Evolutionary conservation across 1,284 basidiomycete species (phyloP).

Genomic region (Anthracocystis setariae): DNA sequence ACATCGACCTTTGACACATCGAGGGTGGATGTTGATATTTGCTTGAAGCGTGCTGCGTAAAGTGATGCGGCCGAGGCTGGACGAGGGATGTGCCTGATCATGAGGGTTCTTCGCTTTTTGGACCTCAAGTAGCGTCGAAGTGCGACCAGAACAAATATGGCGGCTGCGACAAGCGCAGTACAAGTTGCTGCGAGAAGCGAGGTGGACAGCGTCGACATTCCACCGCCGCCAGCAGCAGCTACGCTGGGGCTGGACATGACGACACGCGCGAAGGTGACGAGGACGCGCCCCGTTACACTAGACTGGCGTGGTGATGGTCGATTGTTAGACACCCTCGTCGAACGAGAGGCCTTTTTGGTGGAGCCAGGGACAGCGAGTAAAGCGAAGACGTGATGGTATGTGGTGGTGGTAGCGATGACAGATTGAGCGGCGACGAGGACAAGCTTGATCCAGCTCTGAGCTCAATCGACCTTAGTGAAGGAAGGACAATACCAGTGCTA

Average conservation of each 20-base stretch:
- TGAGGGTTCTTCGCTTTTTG: slow-evolving; percentile 22
- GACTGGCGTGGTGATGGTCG: slow-evolving; percentile 1
- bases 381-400: background rate
- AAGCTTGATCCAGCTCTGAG: background rate
- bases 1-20: slow-evolving; percentile 39
- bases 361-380: slow-evolving; percentile 1
- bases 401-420: slow-evolving; percentile 6
- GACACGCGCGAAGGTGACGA: background rate
- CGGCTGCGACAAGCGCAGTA: slow-evolving; percentile 33
- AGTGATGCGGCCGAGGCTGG: slow-evolving; percentile 25
- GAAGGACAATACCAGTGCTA: background rate
- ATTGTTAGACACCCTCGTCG: background rate
- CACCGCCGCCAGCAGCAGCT: slow-evolving; percentile 16
- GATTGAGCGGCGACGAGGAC: background rate
- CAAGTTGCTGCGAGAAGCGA: slow-evolving; percentile 43
- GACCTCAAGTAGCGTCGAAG: slow-evolving; percentile 36
- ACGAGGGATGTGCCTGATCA: slow-evolving; percentile 11
- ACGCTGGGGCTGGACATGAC: slow-evolving; percentile 40
- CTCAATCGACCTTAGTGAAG: background rate
- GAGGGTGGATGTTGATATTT: slow-evolving; percentile 34
- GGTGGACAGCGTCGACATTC: slow-evolving; percentile 39
- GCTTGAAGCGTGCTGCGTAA: slow-evolving; percentile 27
- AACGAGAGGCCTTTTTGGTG: background rate
- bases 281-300: slow-evolving; percentile 7
- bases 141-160: slow-evolving; percentile 39